Conservation (phyloP, 352 stramenopile species). For the Phytophthora megakarya region DNA sequence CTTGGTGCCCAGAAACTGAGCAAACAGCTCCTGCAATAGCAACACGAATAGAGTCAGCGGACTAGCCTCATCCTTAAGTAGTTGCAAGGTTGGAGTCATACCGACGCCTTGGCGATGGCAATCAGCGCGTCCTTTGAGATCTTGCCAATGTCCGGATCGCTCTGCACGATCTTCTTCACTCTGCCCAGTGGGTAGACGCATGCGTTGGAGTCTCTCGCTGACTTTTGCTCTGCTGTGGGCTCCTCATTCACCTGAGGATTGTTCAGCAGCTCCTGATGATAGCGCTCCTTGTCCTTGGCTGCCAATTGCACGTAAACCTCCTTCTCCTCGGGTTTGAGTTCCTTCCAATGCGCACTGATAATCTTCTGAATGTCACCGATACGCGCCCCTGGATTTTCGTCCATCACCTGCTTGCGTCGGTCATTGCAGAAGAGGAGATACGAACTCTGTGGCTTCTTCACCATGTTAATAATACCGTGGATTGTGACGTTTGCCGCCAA, state of each 20-base stretch:
- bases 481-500: constrained; percentile 20
- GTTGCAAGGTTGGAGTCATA: constrained; percentile 24
- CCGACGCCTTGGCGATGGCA: constrained; percentile 92
- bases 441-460: constrained; percentile 88
- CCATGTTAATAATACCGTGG: constrained; percentile 40
- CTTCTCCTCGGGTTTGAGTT: constrained; percentile 83
- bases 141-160: constrained; percentile 91
- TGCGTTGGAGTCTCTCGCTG: constrained; percentile 30
- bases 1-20: constrained; percentile 89
- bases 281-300: constrained; percentile 86
- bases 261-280: constrained; percentile 74
- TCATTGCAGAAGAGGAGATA: constrained; percentile 89
- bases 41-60: constrained; percentile 1
- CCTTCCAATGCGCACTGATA: constrained; percentile 91
- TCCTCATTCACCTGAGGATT: constrained; percentile 69
- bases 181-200: constrained; percentile 72
- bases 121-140: constrained; percentile 93
- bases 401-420: constrained; percentile 65
- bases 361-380: constrained; percentile 89
- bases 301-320: constrained; percentile 88
- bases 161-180: constrained; percentile 94
- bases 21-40: constrained; percentile 84
- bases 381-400: constrained; percentile 57
- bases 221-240: constrained; percentile 40
- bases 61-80: background rate